phyloP scores from a whole-genome alignment of 306 rosid species.

The Bauhinia variegata region DNA sequence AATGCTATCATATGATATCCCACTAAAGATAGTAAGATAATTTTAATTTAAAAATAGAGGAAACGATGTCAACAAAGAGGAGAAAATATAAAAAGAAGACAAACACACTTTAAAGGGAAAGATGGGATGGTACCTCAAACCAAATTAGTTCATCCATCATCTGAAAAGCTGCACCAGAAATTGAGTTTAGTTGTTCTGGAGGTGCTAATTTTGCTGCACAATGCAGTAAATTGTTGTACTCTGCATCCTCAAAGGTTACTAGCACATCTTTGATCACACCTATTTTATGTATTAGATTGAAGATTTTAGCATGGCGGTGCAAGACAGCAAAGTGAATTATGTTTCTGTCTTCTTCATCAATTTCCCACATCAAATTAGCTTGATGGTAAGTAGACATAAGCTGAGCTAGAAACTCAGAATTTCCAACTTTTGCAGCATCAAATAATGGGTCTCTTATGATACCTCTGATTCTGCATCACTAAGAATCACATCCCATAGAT shows the following conservation, averaged over 20 bases:
- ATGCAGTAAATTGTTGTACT: conserved; percentile 31
- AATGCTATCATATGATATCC: too few relatives aligned
- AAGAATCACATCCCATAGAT: too few relatives aligned
- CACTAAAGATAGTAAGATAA: too few relatives aligned
- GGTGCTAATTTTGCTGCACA: conserved; percentile 49
- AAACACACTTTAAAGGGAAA: too few relatives aligned
- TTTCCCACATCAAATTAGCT: conserved; percentile 50
- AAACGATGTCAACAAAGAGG: too few relatives aligned
- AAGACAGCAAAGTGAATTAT: conserved; percentile 46
- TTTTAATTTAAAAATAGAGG: too few relatives aligned
- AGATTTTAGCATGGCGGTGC: conserved; percentile 46
- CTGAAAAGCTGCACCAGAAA: conserved; percentile 50
- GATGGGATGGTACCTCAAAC: conserved; percentile 39
- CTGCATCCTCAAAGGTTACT: background rate
- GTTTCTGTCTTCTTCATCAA: conserved; percentile 15
- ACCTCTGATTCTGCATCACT: too few relatives aligned
- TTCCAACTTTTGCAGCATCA: too few relatives aligned
- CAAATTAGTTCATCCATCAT: conserved; percentile 42
- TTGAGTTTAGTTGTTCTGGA: conserved; percentile 27
- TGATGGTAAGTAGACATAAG: too few relatives aligned
- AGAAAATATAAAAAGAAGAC: too few relatives aligned
- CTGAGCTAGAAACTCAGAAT: too few relatives aligned
- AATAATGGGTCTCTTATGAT: too few relatives aligned
- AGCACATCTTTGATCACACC: conserved; percentile 38
- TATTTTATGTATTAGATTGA: conserved; percentile 46